These are phyloP conservation scores for Spiromastix sp. DNA, from an alignment of 2,329 filamentous ascomycete species.

Conservation along the genomic window DNA sequence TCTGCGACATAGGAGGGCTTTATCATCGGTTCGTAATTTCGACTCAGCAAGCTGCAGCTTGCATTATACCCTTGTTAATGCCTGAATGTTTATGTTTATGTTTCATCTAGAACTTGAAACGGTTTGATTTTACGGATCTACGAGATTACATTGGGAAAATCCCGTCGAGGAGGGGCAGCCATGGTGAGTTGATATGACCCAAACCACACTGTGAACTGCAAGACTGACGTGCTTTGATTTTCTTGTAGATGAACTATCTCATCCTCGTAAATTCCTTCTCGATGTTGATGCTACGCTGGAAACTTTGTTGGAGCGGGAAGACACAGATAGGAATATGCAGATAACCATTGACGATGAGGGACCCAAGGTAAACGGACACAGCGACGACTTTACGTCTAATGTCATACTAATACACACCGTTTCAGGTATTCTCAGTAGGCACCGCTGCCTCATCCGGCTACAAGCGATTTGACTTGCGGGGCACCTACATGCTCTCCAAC, in stretches of 20 bases:
- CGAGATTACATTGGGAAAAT: conserved; percentile 23
- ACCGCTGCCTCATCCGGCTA: conserved; percentile 78
- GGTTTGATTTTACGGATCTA: conserved; percentile 27
- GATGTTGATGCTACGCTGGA: conserved; percentile 76
- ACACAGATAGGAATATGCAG: conserved; percentile 88
- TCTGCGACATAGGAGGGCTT: conserved; percentile 2
- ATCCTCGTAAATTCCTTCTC: conserved; percentile 71
- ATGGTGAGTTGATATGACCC: conserved; percentile 25
- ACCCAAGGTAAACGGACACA: conserved; percentile 57
- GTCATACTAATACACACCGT: conserved; percentile 16
- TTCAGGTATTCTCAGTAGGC: conserved; percentile 65
- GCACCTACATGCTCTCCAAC: conserved; percentile 96
- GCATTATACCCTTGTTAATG: background rate
- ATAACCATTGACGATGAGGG: conserved; percentile 96
- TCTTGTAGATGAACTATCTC: conserved; percentile 58
- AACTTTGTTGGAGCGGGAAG: conserved; percentile 71
- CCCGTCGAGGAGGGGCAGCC: conserved; percentile 32
- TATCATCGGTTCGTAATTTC: conserved; percentile 4
- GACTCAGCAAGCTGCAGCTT: background rate
- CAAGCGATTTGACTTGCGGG: conserved; percentile 81
- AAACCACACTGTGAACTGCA: background rate
- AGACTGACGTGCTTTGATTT: conserved; percentile 10
- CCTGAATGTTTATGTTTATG: conserved; percentile 3
- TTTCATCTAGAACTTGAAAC: conserved; percentile 22
- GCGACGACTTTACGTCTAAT: background rate